Evolutionary conservation across 495 filamentous ascomycete genomes (phyloP).

Genomic region (Aspergillus heteromorphus): DNA sequence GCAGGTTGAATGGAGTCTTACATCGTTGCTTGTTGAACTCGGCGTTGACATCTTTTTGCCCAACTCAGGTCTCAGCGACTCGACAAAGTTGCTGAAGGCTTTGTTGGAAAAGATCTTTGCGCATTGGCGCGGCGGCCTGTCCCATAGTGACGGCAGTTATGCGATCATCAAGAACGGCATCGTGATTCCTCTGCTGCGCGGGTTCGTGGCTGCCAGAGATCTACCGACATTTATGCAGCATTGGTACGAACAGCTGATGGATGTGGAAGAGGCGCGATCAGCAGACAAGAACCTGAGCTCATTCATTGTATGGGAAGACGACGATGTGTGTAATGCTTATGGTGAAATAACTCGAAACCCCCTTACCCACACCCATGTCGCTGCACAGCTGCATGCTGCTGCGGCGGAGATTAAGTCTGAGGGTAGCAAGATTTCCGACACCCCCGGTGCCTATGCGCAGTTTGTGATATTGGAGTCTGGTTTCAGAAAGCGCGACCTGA

Average conservation of each 20-base stretch:
- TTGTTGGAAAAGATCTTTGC: conserved; percentile 37
- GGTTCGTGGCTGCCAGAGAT: conserved; percentile 60
- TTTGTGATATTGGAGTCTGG: conserved; percentile 37
- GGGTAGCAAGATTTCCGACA: conserved; percentile 26
- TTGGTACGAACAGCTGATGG: conserved; percentile 59
- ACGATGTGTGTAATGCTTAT: conserved; percentile 46
- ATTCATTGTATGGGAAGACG: conserved; percentile 57
- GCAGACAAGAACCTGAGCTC: conserved; percentile 20
- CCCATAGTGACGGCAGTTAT: conserved; percentile 17
- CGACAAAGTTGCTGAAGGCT: conserved; percentile 35
- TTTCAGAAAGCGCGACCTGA: conserved; percentile 23
- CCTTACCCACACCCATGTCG: conserved; percentile 26
- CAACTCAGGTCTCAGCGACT: conserved; percentile 41
- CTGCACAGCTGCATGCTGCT: conserved; percentile 30
- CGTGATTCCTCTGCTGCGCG: conserved; percentile 54
- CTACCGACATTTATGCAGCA: conserved; percentile 58
- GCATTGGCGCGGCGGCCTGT: conserved; percentile 26
- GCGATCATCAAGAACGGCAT: conserved; percentile 35
- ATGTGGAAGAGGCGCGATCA: conserved; percentile 35
- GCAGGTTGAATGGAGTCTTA: conserved; percentile 54
- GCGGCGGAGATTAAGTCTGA: conserved; percentile 23
- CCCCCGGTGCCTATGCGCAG: conserved; percentile 31
- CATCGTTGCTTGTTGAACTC: conserved; percentile 56
- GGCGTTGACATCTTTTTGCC: conserved; percentile 66
- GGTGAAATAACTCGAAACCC: conserved; percentile 33